Base-by-base conservation (phyloP, 1,139 yeast genomes). In the Hansenula lynferdii region DNA sequence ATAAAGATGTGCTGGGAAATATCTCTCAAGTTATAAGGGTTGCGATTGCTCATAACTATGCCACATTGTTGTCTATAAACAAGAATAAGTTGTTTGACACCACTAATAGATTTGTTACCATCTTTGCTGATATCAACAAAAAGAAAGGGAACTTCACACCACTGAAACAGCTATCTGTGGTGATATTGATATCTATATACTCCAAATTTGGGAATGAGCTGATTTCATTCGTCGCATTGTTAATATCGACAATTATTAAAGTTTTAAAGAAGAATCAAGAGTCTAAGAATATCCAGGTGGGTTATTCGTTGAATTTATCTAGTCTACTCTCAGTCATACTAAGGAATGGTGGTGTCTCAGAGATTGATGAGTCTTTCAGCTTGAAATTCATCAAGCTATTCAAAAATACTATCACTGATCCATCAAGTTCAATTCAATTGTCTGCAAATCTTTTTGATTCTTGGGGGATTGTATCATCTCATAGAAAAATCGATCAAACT, bases 191-290 rank as follows among this genome's bases (percentile, higher is more conserved):
- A 3, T 33, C 39, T n/a, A 37, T 64, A 3, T 57, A 58, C 38
- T 61, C 60, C 39, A 40, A 47, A 1, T 64, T 58, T 44, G 60
- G 62, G 4, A 50, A 54, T 12, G 58, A 58, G 14, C 42, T 63
- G 2, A 49, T 57, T 3, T 58, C 67, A 0, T 48, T 64, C 31
- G 48, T 54, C 3, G 61, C 69, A 3, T 39, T 57, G 10, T 27
- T 61, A 3, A 31, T 57, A n/a, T 38, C 56, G 8, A 42, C 51
- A 1, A 39, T 56, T 3, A 49, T 64, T 35, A 64, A 59, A 41
- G 49, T 57, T 16, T 34, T 65, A 21, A 64, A 61, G 42, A 62
- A 60, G 40, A 53, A 49, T 18, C 41, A 36, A 32, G 27, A 35
- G 15, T 30, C 33, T 9, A 30, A 30, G n/a, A 21, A 10, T 10